These are phyloP conservation scores for Nakaseomyces glabratus DNA, from an alignment of 1,139 yeast species.

Conservation along the genomic window DNA sequence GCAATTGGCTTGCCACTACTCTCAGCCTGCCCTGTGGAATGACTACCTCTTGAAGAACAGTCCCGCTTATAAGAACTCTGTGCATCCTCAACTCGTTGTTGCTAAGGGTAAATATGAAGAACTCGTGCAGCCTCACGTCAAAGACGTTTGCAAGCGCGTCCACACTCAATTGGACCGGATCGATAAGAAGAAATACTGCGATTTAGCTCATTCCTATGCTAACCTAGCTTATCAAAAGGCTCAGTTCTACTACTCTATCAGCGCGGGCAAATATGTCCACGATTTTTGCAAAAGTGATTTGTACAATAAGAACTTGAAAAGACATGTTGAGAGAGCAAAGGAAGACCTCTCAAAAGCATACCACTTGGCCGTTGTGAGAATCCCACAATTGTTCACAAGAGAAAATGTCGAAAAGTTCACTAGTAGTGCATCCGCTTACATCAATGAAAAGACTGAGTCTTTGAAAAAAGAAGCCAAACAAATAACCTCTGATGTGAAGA, in stretches of 20 bases:
- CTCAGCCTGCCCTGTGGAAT: conserved; percentile 7
- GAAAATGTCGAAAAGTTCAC: conserved; percentile 5
- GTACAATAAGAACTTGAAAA: conserved; percentile 5
- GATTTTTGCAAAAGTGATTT: conserved; percentile 10
- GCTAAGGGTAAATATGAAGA: conserved; percentile 6
- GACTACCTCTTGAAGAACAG: neutral
- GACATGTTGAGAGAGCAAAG: conserved; percentile 3
- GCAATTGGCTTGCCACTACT: conserved; percentile 4
- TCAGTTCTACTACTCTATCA: conserved; percentile 12
- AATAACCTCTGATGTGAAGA: conserved; percentile 1
- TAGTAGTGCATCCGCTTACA: neutral
- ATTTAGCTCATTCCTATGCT: conserved; percentile 3
- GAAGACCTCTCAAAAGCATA: conserved; percentile 4
- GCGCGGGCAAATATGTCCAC: conserved; percentile 10
- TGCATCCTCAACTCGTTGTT: conserved; percentile 5
- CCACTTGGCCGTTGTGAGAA: conserved; percentile 3
- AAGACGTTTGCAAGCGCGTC: conserved; percentile 1
- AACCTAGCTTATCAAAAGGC: conserved; percentile 8
- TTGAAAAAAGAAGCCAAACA: conserved; percentile 1
- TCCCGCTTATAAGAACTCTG: conserved; percentile 1
- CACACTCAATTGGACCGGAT: conserved; percentile 6
- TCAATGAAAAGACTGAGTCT: conserved; percentile 1
- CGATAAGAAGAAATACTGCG: conserved; percentile 9
- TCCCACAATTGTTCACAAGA: conserved; percentile 2
- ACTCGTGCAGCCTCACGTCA: conserved; percentile 6